Base-by-base conservation (phyloP, 1,139 yeast genomes). In the Candida tunisiensis region DNA sequence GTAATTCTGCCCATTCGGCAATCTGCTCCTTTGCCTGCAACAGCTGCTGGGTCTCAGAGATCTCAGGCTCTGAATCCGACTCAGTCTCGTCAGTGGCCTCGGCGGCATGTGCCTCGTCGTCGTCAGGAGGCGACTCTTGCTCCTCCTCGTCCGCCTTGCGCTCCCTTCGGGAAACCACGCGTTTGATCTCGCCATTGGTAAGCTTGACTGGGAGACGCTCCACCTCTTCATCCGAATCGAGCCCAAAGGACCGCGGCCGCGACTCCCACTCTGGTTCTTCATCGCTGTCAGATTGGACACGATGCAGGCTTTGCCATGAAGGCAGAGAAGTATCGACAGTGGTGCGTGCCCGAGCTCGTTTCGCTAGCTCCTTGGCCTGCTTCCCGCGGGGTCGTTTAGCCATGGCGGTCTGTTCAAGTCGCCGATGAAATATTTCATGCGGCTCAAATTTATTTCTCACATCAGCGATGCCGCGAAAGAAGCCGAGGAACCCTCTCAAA, bases 141-240 rank as follows among this genome's bases (percentile, higher is more conserved):
- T 41, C 41, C 11, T 42, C 48, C 16, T 45, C 45, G 9, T 37
- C 48, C 10, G 36, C 49, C 16, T 37, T 40, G 12, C 24, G 35
- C 14, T 39, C 37, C 21, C 36, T 31, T 13, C 49, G 49, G 18
- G 47, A 49, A 25, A 56, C 51, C 3, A 71, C 75, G 42, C 93
- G 58, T 47, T 74, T 69, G 12, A 88, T 57, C 29, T 60, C 64
- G 33, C 93, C 94, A 34, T 70, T 78, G n/a, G n/a, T n/a, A 1
- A 57, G 60, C 15, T 79, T 82, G 30, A 85, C 79, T 0, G 98
- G 96, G 34, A 85, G 61, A 8, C 79, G 74, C 45, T 79, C 94
- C 3, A 69, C 65, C 14, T 65, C 54, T 13, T 59, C 62, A 2
- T 47, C 56, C 5, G 55, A 56, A 19, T 51, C 54, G 3, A 22